Conservation (phyloP, 495 filamentous ascomycete species). For the Aspergillus conjunctus region DNA sequence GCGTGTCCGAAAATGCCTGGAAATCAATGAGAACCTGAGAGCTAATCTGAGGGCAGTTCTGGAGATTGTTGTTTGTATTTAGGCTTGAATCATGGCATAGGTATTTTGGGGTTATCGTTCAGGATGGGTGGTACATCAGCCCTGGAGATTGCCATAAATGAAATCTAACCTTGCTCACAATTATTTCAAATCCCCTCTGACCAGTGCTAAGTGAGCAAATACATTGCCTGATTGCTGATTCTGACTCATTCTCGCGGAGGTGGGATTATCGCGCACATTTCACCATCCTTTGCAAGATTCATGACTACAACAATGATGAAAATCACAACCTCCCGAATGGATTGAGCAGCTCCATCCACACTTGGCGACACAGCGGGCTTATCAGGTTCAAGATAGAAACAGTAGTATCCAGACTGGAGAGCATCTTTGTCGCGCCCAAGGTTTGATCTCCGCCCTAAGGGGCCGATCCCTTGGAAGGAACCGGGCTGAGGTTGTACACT, state of each 20-base stretch:
- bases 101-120: not conserved
- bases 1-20: conserved; percentile 32
- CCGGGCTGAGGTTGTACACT: not conserved
- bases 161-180: too few relatives aligned
- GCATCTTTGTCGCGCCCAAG: not conserved
- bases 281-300: not conserved
- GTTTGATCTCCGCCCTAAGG: not conserved
- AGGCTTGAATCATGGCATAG: not conserved
- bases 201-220: not conserved
- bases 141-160: too few relatives aligned
- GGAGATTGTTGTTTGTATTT: not conserved
- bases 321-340: not conserved
- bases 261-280: conserved; percentile 15
- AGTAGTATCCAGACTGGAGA: conserved; percentile 13
- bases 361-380: not conserved
- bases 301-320: not conserved
- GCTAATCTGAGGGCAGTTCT: conserved; percentile 56
- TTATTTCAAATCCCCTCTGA: too few relatives aligned
- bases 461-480: not conserved
- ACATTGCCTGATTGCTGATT: not conserved
- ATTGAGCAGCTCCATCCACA: not conserved
- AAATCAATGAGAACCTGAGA: conserved; percentile 59
- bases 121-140: too few relatives aligned
- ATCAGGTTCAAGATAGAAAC: not conserved
- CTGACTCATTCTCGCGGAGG: not conserved